Base-by-base conservation (phyloP, 345 rosid genomes). In the Linum tenue region DNA sequence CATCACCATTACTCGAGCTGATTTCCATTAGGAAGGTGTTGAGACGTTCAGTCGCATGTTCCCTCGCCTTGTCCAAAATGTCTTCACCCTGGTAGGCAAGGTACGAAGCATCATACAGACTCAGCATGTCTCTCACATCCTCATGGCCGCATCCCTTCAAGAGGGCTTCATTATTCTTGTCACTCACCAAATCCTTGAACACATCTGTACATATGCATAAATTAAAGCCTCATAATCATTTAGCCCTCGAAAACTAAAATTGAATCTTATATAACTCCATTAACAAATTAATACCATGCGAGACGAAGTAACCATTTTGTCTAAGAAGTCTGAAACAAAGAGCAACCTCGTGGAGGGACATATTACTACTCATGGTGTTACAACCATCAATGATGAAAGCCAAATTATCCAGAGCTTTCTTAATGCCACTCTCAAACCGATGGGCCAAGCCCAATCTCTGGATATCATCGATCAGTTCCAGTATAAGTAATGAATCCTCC, bases 401-500 rank as follows among this genome's bases (percentile, higher is more conserved):
- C 35, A 5, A 41, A 36, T 31, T 55, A 4, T 67, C 41, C 2
- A 72, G 63, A 16, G 39, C 55, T 37, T 2, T 11, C 40, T 41
- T 55, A 15, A 66, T 72, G 5, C 44, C 67, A 3, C 43, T 50
- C 56, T 56, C 40, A 4, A 72, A 72, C 5, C 56, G 62, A 12
- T 42, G 17, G 0, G 50, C 55, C 64, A 72, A 40, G 2, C 75
- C 75, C 4, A 72, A 3, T 55, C 67, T 42, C 62, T 62, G 67
- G n/a, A 72, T 56, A n/a, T 56, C 40, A 16, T 72, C 70, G 7
- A 72, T 66, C 56, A 72, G 17, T 62, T 72, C 75, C n/a, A 72
- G 67, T 1, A 16, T 1, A n/a, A 31, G 53, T 43, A 43, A 11
- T 3, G 14, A 0, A 44, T 44, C 51, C 11, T 44, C 51, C 31